These are phyloP conservation scores for Sergeia podlipaevii DNA, from an alignment of 208 protist genomes.

Conservation along the genomic window DNA sequence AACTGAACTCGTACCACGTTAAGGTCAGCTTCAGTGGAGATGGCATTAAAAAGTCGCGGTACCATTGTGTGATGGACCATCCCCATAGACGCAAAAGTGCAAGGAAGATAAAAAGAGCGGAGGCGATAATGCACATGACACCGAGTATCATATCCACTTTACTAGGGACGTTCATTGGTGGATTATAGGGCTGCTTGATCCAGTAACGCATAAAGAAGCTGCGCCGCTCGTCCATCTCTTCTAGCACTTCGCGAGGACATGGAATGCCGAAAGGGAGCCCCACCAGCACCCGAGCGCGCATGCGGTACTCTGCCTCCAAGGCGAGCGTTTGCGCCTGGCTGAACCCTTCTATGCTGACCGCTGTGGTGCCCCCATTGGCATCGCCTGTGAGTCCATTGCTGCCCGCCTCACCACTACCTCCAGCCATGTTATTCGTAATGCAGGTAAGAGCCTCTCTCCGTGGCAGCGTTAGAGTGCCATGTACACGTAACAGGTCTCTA, in stretches of 20 bases:
- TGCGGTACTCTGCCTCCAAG: background rate
- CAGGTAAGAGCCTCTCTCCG: no score
- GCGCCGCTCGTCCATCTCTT: slow-evolving; percentile 25
- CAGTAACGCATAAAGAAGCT: slow-evolving; percentile 26
- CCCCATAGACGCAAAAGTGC: slow-evolving; percentile 32
- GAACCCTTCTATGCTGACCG: background rate
- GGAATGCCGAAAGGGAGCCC: slow-evolving; percentile 28
- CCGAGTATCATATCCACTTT: slow-evolving; percentile 32
- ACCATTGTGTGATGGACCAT: slow-evolving; percentile 33
- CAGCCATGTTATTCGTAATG: slow-evolving; percentile 16
- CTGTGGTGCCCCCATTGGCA: background rate
- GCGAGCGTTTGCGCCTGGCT: background rate
- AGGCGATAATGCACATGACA: slow-evolving; percentile 16
- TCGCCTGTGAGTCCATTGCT: background rate
- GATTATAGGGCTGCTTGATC: slow-evolving; percentile 15
- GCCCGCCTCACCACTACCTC: background rate
- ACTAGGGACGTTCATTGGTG: no score
- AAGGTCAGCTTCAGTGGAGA: slow-evolving; percentile 53
- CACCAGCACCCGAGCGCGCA: slow-evolving; percentile 5
- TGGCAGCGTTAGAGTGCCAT: no score
- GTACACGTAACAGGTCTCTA: no score
- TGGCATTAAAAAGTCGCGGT: slow-evolving; percentile 27
- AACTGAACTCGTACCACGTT: slow-evolving; percentile 61
- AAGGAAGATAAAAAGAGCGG: slow-evolving; percentile 26
- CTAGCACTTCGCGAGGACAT: slow-evolving; percentile 36